Percentiles rank a stretch among this genome's conserved stretches.
phyloP scores from a whole-genome alignment of 2,329 filamentous ascomycete species.

The Xylaria sp. region DNA sequence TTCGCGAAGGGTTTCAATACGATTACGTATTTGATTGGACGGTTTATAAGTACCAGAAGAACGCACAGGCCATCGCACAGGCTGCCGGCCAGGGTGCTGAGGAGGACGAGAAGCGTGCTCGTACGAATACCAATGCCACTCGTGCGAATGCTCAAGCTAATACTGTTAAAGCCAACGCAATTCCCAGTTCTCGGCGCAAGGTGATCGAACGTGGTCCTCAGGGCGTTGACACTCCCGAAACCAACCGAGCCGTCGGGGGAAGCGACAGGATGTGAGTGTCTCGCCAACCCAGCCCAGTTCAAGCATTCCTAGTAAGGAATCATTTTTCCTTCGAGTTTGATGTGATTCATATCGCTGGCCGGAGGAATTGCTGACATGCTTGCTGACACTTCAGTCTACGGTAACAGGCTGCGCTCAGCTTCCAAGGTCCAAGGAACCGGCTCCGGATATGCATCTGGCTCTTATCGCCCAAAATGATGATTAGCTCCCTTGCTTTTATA shows the following conservation, averaged over 20 bases:
- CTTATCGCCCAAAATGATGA: constrained; percentile 53
- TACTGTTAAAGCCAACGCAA: constrained; percentile 72
- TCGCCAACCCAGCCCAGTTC: constrained; percentile 56
- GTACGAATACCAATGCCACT: constrained; percentile 68
- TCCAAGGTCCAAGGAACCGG: constrained; percentile 65
- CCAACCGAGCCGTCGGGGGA: constrained; percentile 76
- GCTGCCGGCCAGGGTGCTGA: constrained; percentile 74
- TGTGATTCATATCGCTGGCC: constrained; percentile 78
- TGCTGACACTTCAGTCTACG: constrained; percentile 83
- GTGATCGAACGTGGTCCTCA: constrained; percentile 73
- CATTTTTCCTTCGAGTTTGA: constrained; percentile 82
- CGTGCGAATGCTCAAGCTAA: constrained; percentile 64
- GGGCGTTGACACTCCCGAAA: constrained; percentile 71
- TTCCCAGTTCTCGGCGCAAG: constrained; percentile 82
- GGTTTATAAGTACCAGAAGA: constrained; percentile 99
- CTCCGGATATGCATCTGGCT: constrained; percentile 49
- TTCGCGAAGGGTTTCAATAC: constrained; percentile 99
- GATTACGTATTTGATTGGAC: constrained; percentile 99
- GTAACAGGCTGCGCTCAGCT: constrained; percentile 85
- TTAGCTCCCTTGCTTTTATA: constrained; percentile 31
- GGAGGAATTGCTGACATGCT: constrained; percentile 75
- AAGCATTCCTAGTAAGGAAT: constrained; percentile 87
- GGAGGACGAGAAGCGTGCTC: constrained; percentile 78
- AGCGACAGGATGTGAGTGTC: constrained; percentile 97
- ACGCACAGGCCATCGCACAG: constrained; percentile 91